Percentiles rank a stretch among this genome's conserved stretches.
Conservation (phyloP, 768 basidiomycete genomes). For the Mycena indigotica region DNA sequence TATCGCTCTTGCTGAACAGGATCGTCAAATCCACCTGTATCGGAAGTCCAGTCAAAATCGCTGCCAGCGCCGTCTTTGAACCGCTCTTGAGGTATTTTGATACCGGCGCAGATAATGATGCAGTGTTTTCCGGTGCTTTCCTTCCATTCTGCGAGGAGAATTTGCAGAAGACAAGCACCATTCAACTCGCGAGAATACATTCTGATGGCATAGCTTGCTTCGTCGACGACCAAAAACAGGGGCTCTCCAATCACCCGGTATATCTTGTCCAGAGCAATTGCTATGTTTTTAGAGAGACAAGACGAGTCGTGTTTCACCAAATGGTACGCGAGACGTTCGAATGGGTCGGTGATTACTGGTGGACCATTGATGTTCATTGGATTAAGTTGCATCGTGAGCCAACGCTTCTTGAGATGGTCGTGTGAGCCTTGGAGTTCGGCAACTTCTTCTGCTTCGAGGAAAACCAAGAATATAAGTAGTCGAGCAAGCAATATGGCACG, state of each 20-base stretch:
- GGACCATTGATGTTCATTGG: not conserved
- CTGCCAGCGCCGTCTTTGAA: not conserved
- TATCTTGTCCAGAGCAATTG: too few species aligned
- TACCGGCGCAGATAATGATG: too few species aligned
- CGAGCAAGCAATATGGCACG: not conserved
- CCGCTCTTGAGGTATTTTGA: not conserved
- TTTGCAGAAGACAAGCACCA: too few species aligned
- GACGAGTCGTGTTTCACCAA: not conserved
- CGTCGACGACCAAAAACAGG: not conserved
- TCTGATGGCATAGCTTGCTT: not conserved
- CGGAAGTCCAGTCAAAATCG: slow-evolving; percentile 1
- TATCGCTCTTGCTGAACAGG: too few species aligned
- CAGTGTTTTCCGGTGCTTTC: too few species aligned
- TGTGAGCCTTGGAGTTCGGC: not conserved
- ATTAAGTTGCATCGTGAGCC: not conserved
- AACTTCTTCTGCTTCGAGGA: too few species aligned
- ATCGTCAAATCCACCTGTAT: slow-evolving; percentile 15
- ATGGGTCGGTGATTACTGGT: not conserved
- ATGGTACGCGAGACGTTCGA: not conserved
- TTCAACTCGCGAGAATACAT: too few species aligned
- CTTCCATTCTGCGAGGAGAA: not conserved
- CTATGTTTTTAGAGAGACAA: not conserved
- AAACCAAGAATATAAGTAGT: not conserved
- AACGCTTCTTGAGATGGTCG: not conserved
- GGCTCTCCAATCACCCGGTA: not conserved